phyloP scores from a whole-genome alignment of 441 rosid species.

The Melastoma candidum region DNA sequence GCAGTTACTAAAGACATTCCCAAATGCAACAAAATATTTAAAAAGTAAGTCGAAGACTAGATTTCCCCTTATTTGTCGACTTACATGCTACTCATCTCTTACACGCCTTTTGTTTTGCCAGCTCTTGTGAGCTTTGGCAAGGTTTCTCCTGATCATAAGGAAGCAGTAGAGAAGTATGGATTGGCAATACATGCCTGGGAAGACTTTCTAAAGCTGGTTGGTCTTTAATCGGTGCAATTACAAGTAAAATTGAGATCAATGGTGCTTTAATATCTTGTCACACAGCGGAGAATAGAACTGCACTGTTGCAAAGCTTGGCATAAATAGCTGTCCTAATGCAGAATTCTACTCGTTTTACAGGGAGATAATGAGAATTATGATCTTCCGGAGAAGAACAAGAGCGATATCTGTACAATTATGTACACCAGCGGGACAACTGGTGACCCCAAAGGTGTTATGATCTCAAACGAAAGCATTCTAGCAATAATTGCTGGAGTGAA shows the following conservation, averaged over 20 bases:
- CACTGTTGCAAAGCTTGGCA: no score
- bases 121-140: conserved; percentile 95
- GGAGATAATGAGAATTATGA: conserved; percentile 61
- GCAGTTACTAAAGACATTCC: conserved; percentile 82
- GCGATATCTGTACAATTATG: conserved; percentile 90
- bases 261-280: not conserved
- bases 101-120: conserved; percentile 22
- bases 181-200: conserved; percentile 70
- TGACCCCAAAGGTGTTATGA: conserved; percentile 95
- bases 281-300: no score
- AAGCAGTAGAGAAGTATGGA: conserved; percentile 53
- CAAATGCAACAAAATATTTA: conserved; percentile 46
- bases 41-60: conserved; percentile 49
- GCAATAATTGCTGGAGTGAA: conserved; percentile 64
- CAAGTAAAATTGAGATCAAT: not conserved
- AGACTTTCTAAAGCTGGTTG: conserved; percentile 68
- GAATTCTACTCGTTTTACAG: conserved; percentile 21
- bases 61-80: conserved; percentile 5
- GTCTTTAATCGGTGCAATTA: conserved; percentile 2
- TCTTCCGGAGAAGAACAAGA: conserved; percentile 57
- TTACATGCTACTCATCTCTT: conserved; percentile 3
- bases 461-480: conserved; percentile 85
- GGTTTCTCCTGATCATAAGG: conserved; percentile 54
- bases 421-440: conserved; percentile 99
- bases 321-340: no score